Base-by-base conservation (phyloP, 345 rosid genomes). In the Murraya paniculata region DNA sequence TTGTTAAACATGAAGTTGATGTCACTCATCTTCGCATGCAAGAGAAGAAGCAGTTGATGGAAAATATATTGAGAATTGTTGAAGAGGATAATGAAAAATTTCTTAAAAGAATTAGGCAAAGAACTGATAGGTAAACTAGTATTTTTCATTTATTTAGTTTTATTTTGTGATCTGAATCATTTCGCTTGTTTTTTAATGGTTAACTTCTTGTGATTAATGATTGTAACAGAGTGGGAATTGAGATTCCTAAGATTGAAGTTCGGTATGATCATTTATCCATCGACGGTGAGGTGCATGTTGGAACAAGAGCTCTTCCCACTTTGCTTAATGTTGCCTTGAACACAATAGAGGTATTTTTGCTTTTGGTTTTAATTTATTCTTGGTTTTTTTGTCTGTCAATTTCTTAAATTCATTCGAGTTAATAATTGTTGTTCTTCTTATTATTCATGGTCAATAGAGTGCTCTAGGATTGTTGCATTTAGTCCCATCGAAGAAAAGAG, bases 221-320 rank as follows among this genome's bases (percentile, higher is more conserved):
- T 75, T 64, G 74, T 6, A 79, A 61, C 81, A 95, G 98, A 80
- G 98, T 95, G 59, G 97, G 95, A n/a, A 90, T 95, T 41, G 89
- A 95, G 72, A 82, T 89, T 77, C 96, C 98, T 0, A 89, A 89
- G 74, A 90, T 95, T 58, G 98, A 95, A 89, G 97, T 93, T 4
- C 88, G 96, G 30, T 93, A 80, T 64, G 90, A 95, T 85, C 77
- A 88, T 76, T 68, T 95, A 64, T 83, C 90, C 0, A 84, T 93
- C 3, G 90, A 89, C 67, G 98, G 98, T 76, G 88, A 92, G 38
- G 92, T 89, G 9, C 86, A 87, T 82, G 86, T 89, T 36, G 98
- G 98, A 31, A 91, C 93, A 86, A 92, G 98, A 90, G 98, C 98
- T 0, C 91, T 92, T 78, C 97, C 98, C 9, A 93, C 97, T 76